Conservation (phyloP, 441 rosid species). For the Euphorbia celastroides region DNA sequence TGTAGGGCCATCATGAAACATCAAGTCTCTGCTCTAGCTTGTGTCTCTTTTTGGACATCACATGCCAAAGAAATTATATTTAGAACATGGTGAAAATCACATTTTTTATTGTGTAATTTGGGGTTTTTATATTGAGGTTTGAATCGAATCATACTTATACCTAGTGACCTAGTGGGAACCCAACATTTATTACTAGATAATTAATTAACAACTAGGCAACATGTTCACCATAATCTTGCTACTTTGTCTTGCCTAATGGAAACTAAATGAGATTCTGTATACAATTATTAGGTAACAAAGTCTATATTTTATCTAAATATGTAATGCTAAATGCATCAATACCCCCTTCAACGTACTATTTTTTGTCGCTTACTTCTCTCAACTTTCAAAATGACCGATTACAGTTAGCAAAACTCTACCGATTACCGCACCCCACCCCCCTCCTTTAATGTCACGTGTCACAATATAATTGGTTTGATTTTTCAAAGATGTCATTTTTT, state of each 20-base stretch:
- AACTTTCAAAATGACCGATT: too few relatives aligned
- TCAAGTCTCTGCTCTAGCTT: slow-evolving; percentile 27
- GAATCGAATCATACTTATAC: too few relatives aligned
- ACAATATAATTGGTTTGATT: too few relatives aligned
- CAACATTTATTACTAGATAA: slow-evolving; percentile 9
- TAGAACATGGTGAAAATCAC: slow-evolving; percentile 6
- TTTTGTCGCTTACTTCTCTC: too few relatives aligned
- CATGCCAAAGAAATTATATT: slow-evolving; percentile 11
- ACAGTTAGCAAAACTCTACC: too few relatives aligned
- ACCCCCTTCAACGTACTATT: too few relatives aligned
- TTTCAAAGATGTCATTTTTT: too few relatives aligned
- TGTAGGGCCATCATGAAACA: slow-evolving; percentile 45
- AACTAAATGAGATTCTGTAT: slow-evolving; percentile 17
- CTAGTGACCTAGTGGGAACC: slow-evolving; percentile 15
- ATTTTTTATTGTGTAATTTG: neutral
- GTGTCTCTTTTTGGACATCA: slow-evolving; percentile 28
- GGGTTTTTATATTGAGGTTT: neutral
- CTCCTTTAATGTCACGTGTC: too few relatives aligned
- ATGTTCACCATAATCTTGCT: slow-evolving; percentile 27
- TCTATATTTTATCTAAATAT: too few relatives aligned
- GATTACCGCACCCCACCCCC: too few relatives aligned
- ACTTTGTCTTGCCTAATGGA: slow-evolving; percentile 31
- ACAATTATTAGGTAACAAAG: too few relatives aligned
- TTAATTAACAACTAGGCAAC: slow-evolving; percentile 20
- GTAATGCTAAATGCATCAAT: too few relatives aligned